Evolutionary conservation across 2,329 filamentous ascomycete genomes (phyloP).

Genomic region (Waltergamsia citrina): DNA sequence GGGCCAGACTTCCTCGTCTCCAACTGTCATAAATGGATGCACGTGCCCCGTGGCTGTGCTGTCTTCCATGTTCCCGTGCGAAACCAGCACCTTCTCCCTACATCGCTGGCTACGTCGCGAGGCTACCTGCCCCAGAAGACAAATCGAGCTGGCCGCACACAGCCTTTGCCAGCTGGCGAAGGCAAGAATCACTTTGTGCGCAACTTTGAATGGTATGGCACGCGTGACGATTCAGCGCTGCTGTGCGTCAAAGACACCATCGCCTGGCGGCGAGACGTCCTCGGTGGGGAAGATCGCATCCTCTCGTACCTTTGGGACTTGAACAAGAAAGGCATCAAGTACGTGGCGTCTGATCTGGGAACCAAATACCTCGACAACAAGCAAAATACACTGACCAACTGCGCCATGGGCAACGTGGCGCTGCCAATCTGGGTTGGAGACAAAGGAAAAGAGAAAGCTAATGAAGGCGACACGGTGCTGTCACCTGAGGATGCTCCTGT

Average conservation of each 20-base stretch:
- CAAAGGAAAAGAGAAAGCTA: constrained; percentile 8
- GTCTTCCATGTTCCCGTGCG: constrained; percentile 68
- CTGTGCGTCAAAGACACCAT: constrained; percentile 64
- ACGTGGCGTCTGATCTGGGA: constrained; percentile 52
- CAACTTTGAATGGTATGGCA: constrained; percentile 71
- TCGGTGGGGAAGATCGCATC: constrained; percentile 68
- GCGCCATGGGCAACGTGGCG: constrained; percentile 63
- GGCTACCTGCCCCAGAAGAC: constrained; percentile 50
- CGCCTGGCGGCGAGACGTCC: constrained; percentile 55
- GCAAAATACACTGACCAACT: constrained; percentile 50
- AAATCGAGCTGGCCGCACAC: constrained; percentile 10
- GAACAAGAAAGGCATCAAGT: constrained; percentile 52
- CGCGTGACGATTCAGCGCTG: constrained; percentile 62
- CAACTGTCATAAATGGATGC: constrained; percentile 91
- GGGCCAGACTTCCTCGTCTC: constrained; percentile 80
- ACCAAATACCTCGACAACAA: constrained; percentile 65
- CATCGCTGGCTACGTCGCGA: constrained; percentile 71
- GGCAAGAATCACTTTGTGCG: constrained; percentile 51
- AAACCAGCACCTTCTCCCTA: constrained; percentile 67
- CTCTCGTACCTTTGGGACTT: constrained; percentile 52
- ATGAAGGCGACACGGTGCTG: constrained; percentile 12
- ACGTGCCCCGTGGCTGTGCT: constrained; percentile 69
- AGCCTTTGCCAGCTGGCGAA: constrained; percentile 28
- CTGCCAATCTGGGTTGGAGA: constrained; percentile 48
- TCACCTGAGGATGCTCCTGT: constrained; percentile 17